Base-by-base conservation (phyloP, 176 grass and related monocot species). In the Zoysia japonica region DNA sequence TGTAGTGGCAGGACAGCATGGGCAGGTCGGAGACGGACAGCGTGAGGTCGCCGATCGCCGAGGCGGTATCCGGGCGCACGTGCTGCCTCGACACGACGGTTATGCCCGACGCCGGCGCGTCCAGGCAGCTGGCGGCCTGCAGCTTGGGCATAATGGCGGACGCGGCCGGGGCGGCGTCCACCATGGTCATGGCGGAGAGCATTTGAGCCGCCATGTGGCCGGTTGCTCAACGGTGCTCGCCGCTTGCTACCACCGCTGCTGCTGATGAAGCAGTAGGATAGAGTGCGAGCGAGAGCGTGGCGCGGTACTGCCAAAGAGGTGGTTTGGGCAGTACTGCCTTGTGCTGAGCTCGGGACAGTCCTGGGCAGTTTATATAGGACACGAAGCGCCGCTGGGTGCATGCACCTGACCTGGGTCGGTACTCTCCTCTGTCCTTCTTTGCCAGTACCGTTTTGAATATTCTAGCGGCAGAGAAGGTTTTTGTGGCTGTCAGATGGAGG, bases 1-100 rank as follows among this genome's bases (percentile, higher is more conserved):
- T 98, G 88, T 94, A 98, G 78, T 98, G 95, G 95, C 95, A 98
- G 11, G 95, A 98, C 15, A 98, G 90, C 95, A 98, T 98, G 80
- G 95, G 95, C 49, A 98, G 78, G 81, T 98, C 95, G 47, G 95
- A 98, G 66, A 98, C 88, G 42, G 95, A 98, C 0, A 98, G 90
- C 56, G 79, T 90, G 65, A 98, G 89, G 43, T 94, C 88, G 42
- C 72, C 83, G 70, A 91, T 42, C 10, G 62, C 13, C 48, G 95
- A 92, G 56, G 69, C 64, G 11, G 19, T 40, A 67, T 91, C 88
- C 2, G 95, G 95, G 19, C 42, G 80, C 11, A 98, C 85, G 35
- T 70, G 82, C 81, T 87, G 74, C n/a, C 79, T 92, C 55, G 90
- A 94, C 64, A 93, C 55, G 37, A 93, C 67, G 38, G 83, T 81